Evolutionary conservation across 257 asterid species (phyloP).

Genomic region (Penstemon newberryi): DNA sequence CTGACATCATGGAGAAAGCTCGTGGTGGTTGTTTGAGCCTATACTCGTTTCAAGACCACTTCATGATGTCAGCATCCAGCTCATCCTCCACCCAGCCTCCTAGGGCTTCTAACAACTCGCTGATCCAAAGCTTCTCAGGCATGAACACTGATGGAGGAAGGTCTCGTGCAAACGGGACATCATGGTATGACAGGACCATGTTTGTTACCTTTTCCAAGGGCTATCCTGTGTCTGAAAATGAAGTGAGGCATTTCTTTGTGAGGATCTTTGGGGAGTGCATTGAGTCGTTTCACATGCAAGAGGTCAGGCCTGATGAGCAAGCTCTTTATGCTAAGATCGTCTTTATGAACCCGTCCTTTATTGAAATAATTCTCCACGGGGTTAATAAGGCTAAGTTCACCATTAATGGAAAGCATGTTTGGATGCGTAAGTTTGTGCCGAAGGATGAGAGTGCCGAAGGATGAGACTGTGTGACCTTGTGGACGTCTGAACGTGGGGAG

Average conservation of each 20-base stretch:
- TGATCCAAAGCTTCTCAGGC: constrained; percentile 24
- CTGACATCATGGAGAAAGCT: constrained; percentile 44
- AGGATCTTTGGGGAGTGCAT: constrained; percentile 49
- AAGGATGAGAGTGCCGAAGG: constrained; percentile 32
- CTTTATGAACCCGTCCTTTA: constrained; percentile 32
- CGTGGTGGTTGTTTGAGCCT: constrained; percentile 20
- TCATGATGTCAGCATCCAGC: constrained; percentile 1
- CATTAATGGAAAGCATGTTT: constrained; percentile 70
- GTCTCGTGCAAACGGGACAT: constrained; percentile 12
- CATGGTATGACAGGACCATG: constrained; percentile 52
- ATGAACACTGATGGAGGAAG: constrained; percentile 17
- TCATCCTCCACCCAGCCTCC: background rate
- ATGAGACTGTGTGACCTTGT: background rate
- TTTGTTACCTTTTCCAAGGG: constrained; percentile 76
- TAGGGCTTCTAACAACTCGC: constrained; percentile 5
- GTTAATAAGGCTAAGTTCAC: constrained; percentile 50
- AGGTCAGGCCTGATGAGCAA: constrained; percentile 46
- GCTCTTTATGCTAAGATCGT: constrained; percentile 61
- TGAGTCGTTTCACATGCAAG: constrained; percentile 57
- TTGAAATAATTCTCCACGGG: constrained; percentile 46
- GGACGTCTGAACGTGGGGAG: constrained; percentile 9
- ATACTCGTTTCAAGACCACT: background rate
- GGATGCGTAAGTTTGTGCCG: constrained; percentile 63
- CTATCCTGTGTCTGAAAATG: constrained; percentile 50
- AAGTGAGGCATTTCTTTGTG: constrained; percentile 46